Evolutionary conservation across 2,329 filamentous ascomycete genomes (phyloP).

Genomic region (Ploettnerulaceae sp.): DNA sequence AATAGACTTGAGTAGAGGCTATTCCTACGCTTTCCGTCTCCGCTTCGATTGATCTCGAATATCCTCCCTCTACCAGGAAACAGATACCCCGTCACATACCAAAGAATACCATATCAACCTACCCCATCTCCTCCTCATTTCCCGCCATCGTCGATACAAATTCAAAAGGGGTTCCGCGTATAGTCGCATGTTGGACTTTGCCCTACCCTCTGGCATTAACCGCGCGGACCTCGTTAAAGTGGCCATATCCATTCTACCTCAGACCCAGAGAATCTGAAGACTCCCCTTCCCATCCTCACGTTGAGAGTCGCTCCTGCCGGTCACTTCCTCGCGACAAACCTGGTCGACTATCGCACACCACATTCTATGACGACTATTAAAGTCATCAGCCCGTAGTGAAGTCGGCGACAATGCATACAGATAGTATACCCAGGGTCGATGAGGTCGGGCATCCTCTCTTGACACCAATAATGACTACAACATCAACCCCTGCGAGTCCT

Average conservation of each 20-base stretch:
- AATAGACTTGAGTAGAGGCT: too few relatives aligned
- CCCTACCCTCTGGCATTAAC: too few relatives aligned
- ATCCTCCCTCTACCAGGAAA: too few relatives aligned
- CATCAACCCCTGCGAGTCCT: conserved; percentile 31
- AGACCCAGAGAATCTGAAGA: too few relatives aligned
- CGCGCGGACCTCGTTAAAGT: too few relatives aligned
- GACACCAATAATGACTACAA: conserved; percentile 28
- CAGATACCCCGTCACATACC: too few relatives aligned
- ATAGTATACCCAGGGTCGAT: conserved; percentile 14
- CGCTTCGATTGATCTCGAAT: too few relatives aligned
- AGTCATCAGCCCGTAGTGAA: not conserved
- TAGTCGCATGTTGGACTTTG: too few relatives aligned
- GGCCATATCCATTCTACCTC: too few relatives aligned
- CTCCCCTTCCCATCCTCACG: not conserved
- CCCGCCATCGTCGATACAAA: too few relatives aligned
- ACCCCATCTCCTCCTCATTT: not conserved
- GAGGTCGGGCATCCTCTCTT: conserved; percentile 21
- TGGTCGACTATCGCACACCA: not conserved
- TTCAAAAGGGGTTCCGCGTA: too few relatives aligned
- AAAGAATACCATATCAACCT: not conserved
- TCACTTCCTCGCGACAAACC: not conserved
- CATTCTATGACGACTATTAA: conserved; percentile 4
- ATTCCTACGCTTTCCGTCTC: too few relatives aligned
- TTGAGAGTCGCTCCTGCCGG: not conserved
- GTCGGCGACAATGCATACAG: conserved; percentile 8